These are phyloP conservation scores for Heliosperma pusillum DNA, from an alignment of 148 eudicot genomes.

Conservation along the genomic window DNA sequence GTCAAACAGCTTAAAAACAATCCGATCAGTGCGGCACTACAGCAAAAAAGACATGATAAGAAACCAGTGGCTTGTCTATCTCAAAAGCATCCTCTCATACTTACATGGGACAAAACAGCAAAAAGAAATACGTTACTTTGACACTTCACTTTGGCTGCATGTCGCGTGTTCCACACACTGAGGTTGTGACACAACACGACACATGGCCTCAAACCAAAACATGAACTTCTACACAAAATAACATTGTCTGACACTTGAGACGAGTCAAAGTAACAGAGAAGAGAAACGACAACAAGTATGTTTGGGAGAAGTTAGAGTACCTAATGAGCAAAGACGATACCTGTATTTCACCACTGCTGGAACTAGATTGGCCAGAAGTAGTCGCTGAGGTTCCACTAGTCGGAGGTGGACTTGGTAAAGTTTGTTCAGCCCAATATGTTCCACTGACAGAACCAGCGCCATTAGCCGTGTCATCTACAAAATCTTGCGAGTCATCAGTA, in stretches of 20 bases:
- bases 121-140: neutral
- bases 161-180: neutral
- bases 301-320: neutral
- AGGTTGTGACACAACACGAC: neutral
- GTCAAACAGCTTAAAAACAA: slow-evolving; percentile 87
- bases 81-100: neutral
- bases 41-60: slow-evolving; percentile 14
- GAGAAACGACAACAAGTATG: neutral
- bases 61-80: neutral
- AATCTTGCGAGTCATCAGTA: slow-evolving; percentile 65
- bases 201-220: neutral
- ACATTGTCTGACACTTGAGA: neutral
- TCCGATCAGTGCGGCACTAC: slow-evolving; percentile 87
- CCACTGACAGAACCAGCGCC: slow-evolving; percentile 29
- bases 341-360: slow-evolving; percentile 82
- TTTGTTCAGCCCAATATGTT: slow-evolving; percentile 42
- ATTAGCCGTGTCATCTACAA: slow-evolving; percentile 34
- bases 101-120: neutral
- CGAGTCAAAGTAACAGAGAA: neutral
- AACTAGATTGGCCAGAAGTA: slow-evolving; percentile 60
- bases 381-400: slow-evolving; percentile 74
- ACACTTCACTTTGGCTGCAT: neutral
- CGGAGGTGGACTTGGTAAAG: slow-evolving; percentile 66
- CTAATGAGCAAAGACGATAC: slow-evolving; percentile 29
- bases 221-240: neutral